Conservation (phyloP, 805 yeast genomes). For the Candida piceae region DNA sequence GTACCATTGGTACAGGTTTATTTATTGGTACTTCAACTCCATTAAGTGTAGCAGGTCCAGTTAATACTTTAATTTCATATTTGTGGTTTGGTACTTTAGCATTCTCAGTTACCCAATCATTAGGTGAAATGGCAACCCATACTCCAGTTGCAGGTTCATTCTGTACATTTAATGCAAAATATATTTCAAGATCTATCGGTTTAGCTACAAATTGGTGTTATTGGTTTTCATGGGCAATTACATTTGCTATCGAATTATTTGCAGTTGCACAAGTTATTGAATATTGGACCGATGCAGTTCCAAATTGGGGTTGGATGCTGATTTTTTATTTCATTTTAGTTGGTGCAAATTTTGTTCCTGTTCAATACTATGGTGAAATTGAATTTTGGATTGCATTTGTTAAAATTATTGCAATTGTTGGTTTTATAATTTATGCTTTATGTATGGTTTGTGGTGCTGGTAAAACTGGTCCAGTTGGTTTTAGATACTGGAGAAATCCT, state of each 20-base stretch:
- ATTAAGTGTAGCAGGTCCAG: slow-evolving; percentile 60
- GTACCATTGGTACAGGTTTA: slow-evolving; percentile 76
- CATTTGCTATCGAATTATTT: slow-evolving; percentile 69
- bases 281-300: slow-evolving; percentile 67
- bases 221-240: slow-evolving; percentile 76
- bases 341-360: slow-evolving; percentile 57
- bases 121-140: slow-evolving; percentile 80
- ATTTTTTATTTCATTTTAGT: slow-evolving; percentile 59
- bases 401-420: slow-evolving; percentile 64
- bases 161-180: slow-evolving; percentile 64
- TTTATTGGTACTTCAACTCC: slow-evolving; percentile 62
- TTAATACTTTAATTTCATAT: slow-evolving; percentile 58
- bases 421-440: slow-evolving; percentile 62
- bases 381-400: slow-evolving; percentile 71
- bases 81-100: slow-evolving; percentile 63
- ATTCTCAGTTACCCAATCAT: slow-evolving; percentile 60
- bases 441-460: slow-evolving; percentile 78
- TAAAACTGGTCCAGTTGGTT: slow-evolving; percentile 62
- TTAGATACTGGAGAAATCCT: slow-evolving; percentile 77
- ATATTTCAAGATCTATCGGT: slow-evolving; percentile 66
- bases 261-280: slow-evolving; percentile 63
- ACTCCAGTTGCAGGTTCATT: slow-evolving; percentile 67
- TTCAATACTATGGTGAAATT: slow-evolving; percentile 64
- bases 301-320: slow-evolving; percentile 66
- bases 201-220: slow-evolving; percentile 69